A percentile compares a stretch with the other conserved stretches of the same genome.
Evolutionary conservation across 1,139 yeast species (phyloP).

Genomic region (Suhomyces chickasaworum): DNA sequence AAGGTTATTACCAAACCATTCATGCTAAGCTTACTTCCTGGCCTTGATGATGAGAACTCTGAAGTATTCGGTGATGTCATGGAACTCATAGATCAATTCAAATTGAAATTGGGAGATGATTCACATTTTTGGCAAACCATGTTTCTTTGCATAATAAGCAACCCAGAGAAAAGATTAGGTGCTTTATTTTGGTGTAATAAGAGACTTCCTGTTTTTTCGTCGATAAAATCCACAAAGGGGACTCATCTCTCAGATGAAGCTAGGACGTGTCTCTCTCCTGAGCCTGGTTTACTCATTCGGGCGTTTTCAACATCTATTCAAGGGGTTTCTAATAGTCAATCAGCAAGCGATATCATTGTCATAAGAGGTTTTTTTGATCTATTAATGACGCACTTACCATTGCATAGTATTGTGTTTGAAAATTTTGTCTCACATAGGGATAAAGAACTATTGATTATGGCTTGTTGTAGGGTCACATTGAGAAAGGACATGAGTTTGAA

Average conservation of each 20-base stretch:
- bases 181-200: constrained; percentile 76
- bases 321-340: constrained; percentile 43
- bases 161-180: constrained; percentile 79
- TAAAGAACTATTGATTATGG: constrained; percentile 56
- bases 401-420: constrained; percentile 61
- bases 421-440: constrained; percentile 52
- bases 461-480: constrained; percentile 69
- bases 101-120: constrained; percentile 62
- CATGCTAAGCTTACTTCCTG: constrained; percentile 75
- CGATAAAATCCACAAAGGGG: constrained; percentile 19
- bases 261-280: constrained; percentile 64
- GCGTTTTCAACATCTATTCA: constrained; percentile 71
- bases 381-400: constrained; percentile 64
- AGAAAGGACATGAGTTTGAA: constrained; percentile 91
- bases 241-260: constrained; percentile 54
- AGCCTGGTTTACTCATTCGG: constrained; percentile 73
- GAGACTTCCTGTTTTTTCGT: constrained; percentile 57
- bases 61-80: constrained; percentile 72
- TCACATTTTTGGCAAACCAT: constrained; percentile 84
- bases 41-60: constrained; percentile 88
- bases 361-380: constrained; percentile 90
- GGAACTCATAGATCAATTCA: constrained; percentile 60
- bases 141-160: constrained; percentile 72
- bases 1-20: constrained; percentile 66
- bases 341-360: constrained; percentile 60